These are phyloP conservation scores for Russula virescens DNA, from an alignment of 768 basidiomycete species.

Conservation along the genomic window DNA sequence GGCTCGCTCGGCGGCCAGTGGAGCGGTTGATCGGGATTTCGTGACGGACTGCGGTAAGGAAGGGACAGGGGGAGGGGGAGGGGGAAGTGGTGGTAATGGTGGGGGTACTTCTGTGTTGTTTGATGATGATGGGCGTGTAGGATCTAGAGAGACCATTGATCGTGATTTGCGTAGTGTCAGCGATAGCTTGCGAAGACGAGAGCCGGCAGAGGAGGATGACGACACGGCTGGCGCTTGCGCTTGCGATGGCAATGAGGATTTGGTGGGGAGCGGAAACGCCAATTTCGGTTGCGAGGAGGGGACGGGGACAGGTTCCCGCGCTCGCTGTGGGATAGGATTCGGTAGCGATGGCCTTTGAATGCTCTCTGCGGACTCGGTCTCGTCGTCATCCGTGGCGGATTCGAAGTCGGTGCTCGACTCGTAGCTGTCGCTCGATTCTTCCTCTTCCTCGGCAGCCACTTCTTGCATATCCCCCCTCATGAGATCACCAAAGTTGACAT, in stretches of 20 bases:
- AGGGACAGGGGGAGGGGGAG: slow-evolving; percentile 29
- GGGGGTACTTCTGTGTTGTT: slow-evolving; percentile 39
- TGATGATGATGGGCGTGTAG: not conserved
- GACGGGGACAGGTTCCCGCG: not conserved
- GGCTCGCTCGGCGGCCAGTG: slow-evolving; percentile 27
- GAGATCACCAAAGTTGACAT: slow-evolving; percentile 77
- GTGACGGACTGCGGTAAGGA: slow-evolving; percentile 27
- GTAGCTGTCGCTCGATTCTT: slow-evolving; percentile 43
- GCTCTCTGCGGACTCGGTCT: slow-evolving; percentile 19
- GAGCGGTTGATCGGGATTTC: slow-evolving; percentile 22
- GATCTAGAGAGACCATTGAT: slow-evolving; percentile 39
- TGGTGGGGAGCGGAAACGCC: not conserved
- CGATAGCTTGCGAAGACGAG: slow-evolving; percentile 19
- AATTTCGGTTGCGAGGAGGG: slow-evolving; percentile 5
- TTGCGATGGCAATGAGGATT: slow-evolving; percentile 12
- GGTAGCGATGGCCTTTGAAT: slow-evolving; percentile 12
- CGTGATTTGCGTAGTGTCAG: slow-evolving; percentile 42
- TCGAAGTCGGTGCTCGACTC: slow-evolving; percentile 33
- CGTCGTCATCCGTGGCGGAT: slow-evolving; percentile 38
- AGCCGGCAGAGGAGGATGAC: slow-evolving; percentile 12
- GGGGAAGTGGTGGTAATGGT: slow-evolving; percentile 35
- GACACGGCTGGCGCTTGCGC: slow-evolving; percentile 7
- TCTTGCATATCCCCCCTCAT: slow-evolving; percentile 76
- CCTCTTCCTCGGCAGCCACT: slow-evolving; percentile 60
- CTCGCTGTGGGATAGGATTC: not conserved